A percentile compares a stretch with the other conserved stretches of the same genome.
These are phyloP conservation scores for Penicillium cosmopolitanum DNA, from an alignment of 495 filamentous ascomycete species.

Conservation along the genomic window DNA sequence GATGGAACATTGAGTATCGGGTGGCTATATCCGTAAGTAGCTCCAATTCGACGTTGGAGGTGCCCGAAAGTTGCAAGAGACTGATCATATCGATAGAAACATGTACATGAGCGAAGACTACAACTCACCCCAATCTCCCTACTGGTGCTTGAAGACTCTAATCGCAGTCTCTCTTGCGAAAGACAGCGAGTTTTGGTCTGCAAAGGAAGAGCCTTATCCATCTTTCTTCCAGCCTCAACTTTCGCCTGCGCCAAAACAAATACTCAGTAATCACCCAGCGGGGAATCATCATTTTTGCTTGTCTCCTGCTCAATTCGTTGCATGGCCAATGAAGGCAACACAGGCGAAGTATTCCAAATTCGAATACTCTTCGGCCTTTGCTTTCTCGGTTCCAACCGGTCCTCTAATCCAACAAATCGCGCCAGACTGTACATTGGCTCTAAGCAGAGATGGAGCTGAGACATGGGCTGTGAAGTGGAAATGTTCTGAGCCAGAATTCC, in stretches of 20 bases:
- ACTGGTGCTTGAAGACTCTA: constrained; percentile 75
- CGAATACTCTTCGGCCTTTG: constrained; percentile 68
- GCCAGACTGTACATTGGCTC: constrained; percentile 15
- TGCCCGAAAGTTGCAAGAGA: not conserved
- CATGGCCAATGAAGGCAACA: constrained; percentile 66
- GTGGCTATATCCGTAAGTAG: constrained; percentile 62
- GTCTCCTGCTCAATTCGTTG: constrained; percentile 20
- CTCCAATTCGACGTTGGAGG: not conserved
- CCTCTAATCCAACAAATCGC: constrained; percentile 18
- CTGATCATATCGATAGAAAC: constrained; percentile 39
- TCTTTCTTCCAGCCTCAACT: constrained; percentile 1
- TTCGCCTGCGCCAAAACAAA: constrained; percentile 17
- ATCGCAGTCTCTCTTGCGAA: constrained; percentile 65
- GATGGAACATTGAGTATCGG: constrained; percentile 73
- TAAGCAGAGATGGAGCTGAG: constrained; percentile 20
- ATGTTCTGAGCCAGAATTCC: constrained; percentile 13
- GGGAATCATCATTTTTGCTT: constrained; percentile 21
- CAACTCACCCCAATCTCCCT: constrained; percentile 69
- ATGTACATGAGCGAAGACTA: constrained; percentile 79
- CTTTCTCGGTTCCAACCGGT: constrained; percentile 43
- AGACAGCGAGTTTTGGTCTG: constrained; percentile 71
- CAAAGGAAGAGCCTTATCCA: constrained; percentile 27
- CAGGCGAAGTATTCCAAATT: constrained; percentile 77
- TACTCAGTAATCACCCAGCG: constrained; percentile 13
- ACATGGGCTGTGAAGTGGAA: constrained; percentile 23